Evolutionary conservation across 2,329 filamentous ascomycete genomes (phyloP).

Genomic region (Plectosphaerella plurivora): DNA sequence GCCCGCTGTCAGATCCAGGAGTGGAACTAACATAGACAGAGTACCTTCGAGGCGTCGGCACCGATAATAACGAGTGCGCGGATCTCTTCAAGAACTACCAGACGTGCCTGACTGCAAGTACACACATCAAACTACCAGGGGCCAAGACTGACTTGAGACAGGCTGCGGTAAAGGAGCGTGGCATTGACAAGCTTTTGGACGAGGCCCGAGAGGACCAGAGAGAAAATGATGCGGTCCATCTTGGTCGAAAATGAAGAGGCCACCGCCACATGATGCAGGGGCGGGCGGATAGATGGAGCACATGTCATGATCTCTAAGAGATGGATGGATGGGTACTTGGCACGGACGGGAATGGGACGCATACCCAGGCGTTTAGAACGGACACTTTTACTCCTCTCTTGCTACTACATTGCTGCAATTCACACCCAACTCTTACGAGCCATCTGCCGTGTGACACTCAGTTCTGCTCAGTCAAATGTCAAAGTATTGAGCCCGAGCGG

Average conservation of each 20-base stretch:
- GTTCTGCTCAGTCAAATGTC: too few species aligned
- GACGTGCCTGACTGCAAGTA: conserved; percentile 71
- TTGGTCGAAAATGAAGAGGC: conserved; percentile 32
- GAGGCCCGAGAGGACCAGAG: conserved; percentile 86
- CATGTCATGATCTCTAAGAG: not conserved
- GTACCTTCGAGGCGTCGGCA: conserved; percentile 81
- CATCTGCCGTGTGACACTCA: too few species aligned
- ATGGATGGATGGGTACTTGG: too few species aligned
- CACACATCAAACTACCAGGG: conserved; percentile 1
- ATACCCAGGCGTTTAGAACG: too few species aligned
- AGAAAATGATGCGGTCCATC: conserved; percentile 67
- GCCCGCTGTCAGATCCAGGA: conserved; percentile 3
- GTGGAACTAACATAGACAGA: conserved; percentile 46
- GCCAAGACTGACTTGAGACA: conserved; percentile 28
- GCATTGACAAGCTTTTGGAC: conserved; percentile 88
- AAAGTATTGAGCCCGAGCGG: too few species aligned
- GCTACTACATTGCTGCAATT: too few species aligned
- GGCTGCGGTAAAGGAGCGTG: conserved; percentile 81
- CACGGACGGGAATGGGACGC: too few species aligned
- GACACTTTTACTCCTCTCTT: too few species aligned
- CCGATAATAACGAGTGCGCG: conserved; percentile 78
- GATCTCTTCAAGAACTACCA: conserved; percentile 85
- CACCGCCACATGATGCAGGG: not conserved
- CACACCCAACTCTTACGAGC: too few species aligned
- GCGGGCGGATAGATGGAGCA: not conserved